These are phyloP conservation scores for Cytospora leucostoma DNA, from an alignment of 2,329 filamentous ascomycete genomes.

Conservation along the genomic window DNA sequence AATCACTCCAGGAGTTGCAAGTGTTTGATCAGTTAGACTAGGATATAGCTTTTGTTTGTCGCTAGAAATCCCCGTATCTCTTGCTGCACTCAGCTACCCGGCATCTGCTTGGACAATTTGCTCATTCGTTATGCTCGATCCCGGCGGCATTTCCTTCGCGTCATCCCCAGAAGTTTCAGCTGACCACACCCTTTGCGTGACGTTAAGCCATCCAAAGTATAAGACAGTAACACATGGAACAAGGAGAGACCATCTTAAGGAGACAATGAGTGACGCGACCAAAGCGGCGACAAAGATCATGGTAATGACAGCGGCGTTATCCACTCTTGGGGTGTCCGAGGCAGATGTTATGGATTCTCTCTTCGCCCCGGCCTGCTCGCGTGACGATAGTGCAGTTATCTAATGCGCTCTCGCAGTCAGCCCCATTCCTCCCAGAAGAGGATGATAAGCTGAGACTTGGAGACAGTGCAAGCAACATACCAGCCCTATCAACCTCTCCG, in stretches of 20 bases:
- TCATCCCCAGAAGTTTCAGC: background rate
- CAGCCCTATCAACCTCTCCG: slow-evolving; percentile 33
- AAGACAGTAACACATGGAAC: slow-evolving; percentile 14
- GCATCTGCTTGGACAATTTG: background rate
- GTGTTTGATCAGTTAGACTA: background rate
- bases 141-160: background rate
- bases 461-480: slow-evolving; percentile 29
- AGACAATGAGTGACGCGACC: slow-evolving; percentile 34
- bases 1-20: background rate
- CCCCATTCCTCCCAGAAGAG: slow-evolving; percentile 23
- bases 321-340: slow-evolving; percentile 19
- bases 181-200: slow-evolving; percentile 4
- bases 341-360: slow-evolving; percentile 26
- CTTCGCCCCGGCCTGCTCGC: slow-evolving; percentile 32
- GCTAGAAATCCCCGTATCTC: background rate
- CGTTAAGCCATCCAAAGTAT: slow-evolving; percentile 11
- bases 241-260: slow-evolving; percentile 25
- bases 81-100: background rate
- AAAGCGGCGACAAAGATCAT: slow-evolving; percentile 35
- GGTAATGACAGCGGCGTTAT: slow-evolving; percentile 33
- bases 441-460: slow-evolving; percentile 14
- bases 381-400: slow-evolving; percentile 33
- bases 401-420: slow-evolving; percentile 25
- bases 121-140: background rate
- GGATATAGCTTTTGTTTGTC: background rate